Conservation (phyloP, 495 filamentous ascomycete species). For the Trichodelitschia bisporula region DNA sequence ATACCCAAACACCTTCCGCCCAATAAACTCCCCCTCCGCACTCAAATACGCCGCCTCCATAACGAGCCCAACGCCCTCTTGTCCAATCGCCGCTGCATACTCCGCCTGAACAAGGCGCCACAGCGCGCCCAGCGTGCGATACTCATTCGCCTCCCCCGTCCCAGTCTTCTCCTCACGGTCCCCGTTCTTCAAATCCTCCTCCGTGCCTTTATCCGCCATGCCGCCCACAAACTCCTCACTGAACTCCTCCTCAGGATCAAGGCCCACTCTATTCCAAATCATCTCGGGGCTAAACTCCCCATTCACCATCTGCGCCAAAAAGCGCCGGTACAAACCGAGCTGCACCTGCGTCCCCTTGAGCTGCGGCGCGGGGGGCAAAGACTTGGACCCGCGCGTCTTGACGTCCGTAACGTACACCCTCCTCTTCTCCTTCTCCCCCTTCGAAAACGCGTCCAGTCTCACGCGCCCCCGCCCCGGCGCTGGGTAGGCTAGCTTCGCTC, state of each 20-base stretch:
- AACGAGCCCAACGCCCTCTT: constrained; percentile 3
- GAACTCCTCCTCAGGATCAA: constrained; percentile 39
- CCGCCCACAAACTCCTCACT: constrained; percentile 62
- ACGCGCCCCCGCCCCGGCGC: too few relatives aligned
- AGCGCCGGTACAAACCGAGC: constrained; percentile 74
- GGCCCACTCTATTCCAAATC: constrained; percentile 42
- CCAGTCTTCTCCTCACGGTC: background rate
- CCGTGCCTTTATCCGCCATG: constrained; percentile 38
- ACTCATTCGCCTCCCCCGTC: constrained; percentile 21
- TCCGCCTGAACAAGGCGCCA: constrained; percentile 38
- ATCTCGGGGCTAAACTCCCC: constrained; percentile 39
- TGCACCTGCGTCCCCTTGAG: constrained; percentile 62
- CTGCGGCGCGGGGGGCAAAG: constrained; percentile 37
- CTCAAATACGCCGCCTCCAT: constrained; percentile 20
- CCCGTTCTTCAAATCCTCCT: constrained; percentile 23
- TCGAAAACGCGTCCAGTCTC: constrained; percentile 1
- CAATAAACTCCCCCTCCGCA: constrained; percentile 38
- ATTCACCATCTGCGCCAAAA: constrained; percentile 49
- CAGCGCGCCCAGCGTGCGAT: constrained; percentile 34
- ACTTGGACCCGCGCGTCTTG: constrained; percentile 48
- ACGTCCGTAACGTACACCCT: constrained; percentile 63
- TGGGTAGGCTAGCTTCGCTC: constrained; percentile 1
- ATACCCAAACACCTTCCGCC: constrained; percentile 42
- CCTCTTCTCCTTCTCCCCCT: constrained; percentile 4
- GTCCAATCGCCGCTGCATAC: constrained; percentile 5